Base-by-base conservation (phyloP, 805 yeast species). In the Hagleromyces aurorensis region DNA sequence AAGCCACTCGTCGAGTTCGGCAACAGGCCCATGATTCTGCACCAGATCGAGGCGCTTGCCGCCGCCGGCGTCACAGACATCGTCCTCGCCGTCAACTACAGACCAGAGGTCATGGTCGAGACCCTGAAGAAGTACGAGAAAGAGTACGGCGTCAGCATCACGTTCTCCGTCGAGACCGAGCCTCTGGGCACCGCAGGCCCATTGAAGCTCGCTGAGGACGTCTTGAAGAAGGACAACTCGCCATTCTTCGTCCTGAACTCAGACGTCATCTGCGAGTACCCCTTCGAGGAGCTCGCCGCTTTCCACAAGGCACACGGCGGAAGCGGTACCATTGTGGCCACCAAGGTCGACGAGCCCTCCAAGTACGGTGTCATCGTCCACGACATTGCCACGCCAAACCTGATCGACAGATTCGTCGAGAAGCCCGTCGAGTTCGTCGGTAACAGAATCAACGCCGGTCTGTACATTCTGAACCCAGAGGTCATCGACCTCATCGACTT, bases 141-240 rank as follows among this genome's bases (percentile, higher is more conserved):
- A 57, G 85, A 78, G 63, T 91, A 84, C 65, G 96, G 96, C 62
- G 94, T 91, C 44, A 68, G 70, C 50, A 91, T 91, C 66, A 86
- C 96, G 34, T 91, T 93, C 68, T 85, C 96, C 38, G 96, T 91
- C 46, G 99, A 91, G 71, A 91, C 89, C 59, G 99, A 91, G 71
- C 99, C 99, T 38, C 75, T 91, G 59, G 99, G 97, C 47, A 91
- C 99, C 46, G 98, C 97, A 48, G 99, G 99, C 62, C 99, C 99
- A 45, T 74, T 91, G 61, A 89, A 86, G 66, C 80, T 91, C 53
- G 98, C 99, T 48, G 96, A 87, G 70, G 72, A 80, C 44, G 78
- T 91, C 37, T 73, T 91, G 62, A 82, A 75, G 66, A 91, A 91
- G 72, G 97, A 91, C 65, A 78, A 84, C 61, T 68, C 93, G 36